phyloP scores from a whole-genome alignment of 208 protist species.

The Trypanosoma conorhini region DNA sequence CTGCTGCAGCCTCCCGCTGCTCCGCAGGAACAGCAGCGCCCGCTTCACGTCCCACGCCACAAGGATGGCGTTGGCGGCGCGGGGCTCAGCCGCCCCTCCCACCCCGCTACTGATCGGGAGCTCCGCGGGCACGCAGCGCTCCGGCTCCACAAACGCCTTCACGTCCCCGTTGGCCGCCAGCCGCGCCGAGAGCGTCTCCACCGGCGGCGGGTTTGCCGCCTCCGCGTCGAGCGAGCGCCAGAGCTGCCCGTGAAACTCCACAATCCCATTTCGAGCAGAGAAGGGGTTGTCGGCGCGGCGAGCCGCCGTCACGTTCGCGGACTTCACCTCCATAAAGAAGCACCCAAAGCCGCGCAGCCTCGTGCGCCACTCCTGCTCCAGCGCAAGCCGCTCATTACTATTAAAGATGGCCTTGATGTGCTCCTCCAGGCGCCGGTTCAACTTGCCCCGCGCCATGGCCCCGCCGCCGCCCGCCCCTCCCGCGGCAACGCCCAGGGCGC shows the following conservation, averaged over 20 bases:
- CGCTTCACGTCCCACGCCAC: constrained; percentile 88
- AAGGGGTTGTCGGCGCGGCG: constrained; percentile 89
- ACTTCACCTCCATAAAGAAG: constrained; percentile 75
- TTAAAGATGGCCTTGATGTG: constrained; percentile 82
- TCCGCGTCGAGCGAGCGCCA: constrained; percentile 54
- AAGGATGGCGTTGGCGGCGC: constrained; percentile 61
- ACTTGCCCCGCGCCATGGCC: constrained; percentile 15
- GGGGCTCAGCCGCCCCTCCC: neutral
- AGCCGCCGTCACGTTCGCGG: constrained; percentile 78
- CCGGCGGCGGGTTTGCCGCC: constrained; percentile 41
- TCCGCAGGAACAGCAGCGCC: constrained; percentile 77
- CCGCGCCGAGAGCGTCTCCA: constrained; percentile 41
- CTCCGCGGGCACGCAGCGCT: constrained; percentile 55
- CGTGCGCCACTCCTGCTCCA: constrained; percentile 55
- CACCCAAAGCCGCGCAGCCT: constrained; percentile 44
- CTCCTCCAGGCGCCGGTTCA: constrained; percentile 63
- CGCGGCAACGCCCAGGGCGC: constrained; percentile 5
- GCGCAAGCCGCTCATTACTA: constrained; percentile 53
- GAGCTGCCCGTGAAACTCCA: constrained; percentile 66
- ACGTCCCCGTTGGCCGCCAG: constrained; percentile 36
- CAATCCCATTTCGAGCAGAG: constrained; percentile 76
- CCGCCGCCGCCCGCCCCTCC: neutral
- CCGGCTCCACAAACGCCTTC: constrained; percentile 61
- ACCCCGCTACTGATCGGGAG: neutral
- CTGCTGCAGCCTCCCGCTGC: constrained; percentile 50